These are phyloP conservation scores for Eucalyptus shirleyi DNA, from an alignment of 345 rosid species.

Conservation along the genomic window DNA sequence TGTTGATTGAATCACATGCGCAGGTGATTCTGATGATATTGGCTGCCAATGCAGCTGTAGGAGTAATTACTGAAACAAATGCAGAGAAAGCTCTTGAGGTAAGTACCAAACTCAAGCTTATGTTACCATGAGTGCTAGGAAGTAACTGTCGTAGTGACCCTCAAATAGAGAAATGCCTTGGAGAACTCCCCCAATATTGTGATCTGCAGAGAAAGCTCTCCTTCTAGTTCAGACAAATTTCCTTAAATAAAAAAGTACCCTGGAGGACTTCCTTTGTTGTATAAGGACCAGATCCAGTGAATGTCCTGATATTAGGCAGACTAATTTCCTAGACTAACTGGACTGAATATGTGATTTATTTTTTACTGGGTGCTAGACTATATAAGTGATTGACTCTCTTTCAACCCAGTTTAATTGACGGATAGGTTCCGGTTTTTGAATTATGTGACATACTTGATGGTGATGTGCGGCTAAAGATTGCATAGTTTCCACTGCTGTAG, in stretches of 20 bases:
- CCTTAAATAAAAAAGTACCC: background rate
- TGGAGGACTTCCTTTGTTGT: background rate
- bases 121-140: background rate
- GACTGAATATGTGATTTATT: background rate
- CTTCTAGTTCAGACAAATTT: background rate
- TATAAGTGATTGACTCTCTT: background rate
- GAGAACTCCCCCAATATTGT: background rate
- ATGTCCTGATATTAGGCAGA: background rate
- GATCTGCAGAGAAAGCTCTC: background rate
- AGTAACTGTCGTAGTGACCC: background rate
- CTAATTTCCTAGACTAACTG: background rate
- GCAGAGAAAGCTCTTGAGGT: slow-evolving; percentile 99
- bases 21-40: slow-evolving; percentile 93
- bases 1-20: background rate
- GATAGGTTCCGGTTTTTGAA: background rate
- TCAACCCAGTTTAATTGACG: background rate
- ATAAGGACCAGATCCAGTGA: background rate
- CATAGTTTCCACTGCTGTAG: background rate
- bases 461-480: background rate
- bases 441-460: background rate
- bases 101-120: slow-evolving; percentile 3
- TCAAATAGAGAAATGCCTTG: background rate
- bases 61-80: slow-evolving; percentile 97
- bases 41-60: slow-evolving; percentile 99
- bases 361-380: background rate